Conservation (phyloP, 495 filamentous ascomycete species). For the Aspergillus bridgeri region DNA sequence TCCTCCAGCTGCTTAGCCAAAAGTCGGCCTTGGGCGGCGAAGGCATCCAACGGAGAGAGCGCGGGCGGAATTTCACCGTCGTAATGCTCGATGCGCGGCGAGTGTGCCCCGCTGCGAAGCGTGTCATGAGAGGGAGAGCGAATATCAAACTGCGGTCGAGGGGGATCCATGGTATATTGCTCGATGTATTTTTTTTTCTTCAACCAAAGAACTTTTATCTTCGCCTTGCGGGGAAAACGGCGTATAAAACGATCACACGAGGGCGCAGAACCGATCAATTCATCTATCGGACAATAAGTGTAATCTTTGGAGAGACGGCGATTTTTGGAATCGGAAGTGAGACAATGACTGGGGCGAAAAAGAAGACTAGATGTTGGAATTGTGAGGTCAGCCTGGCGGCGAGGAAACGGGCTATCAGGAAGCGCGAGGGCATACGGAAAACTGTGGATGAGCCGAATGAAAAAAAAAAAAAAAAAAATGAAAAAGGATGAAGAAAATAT, state of each 20-base stretch:
- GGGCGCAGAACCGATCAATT: no score
- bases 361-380: neutral
- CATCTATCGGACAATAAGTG: no score
- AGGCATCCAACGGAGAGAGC: slow-evolving; percentile 90
- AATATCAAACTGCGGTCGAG: slow-evolving; percentile 56
- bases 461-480: neutral
- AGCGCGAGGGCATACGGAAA: no score
- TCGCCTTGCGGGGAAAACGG: slow-evolving; percentile 1
- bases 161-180: slow-evolving; percentile 42
- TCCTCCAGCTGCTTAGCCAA: slow-evolving; percentile 85
- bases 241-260: no score
- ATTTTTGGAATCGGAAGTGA: no score
- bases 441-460: neutral
- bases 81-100: slow-evolving; percentile 67
- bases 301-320: no score
- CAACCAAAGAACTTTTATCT: slow-evolving; percentile 2
- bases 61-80: slow-evolving; percentile 88
- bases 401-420: no score
- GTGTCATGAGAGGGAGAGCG: slow-evolving; percentile 63
- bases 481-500: neutral
- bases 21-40: slow-evolving; percentile 82
- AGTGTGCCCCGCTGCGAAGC: slow-evolving; percentile 50
- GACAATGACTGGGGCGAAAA: no score
- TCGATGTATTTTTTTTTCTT: slow-evolving; percentile 3
- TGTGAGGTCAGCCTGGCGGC: neutral